Evolutionary conservation across 176 grass and related monocot species (phyloP).

Genomic region (Phragmites australis): DNA sequence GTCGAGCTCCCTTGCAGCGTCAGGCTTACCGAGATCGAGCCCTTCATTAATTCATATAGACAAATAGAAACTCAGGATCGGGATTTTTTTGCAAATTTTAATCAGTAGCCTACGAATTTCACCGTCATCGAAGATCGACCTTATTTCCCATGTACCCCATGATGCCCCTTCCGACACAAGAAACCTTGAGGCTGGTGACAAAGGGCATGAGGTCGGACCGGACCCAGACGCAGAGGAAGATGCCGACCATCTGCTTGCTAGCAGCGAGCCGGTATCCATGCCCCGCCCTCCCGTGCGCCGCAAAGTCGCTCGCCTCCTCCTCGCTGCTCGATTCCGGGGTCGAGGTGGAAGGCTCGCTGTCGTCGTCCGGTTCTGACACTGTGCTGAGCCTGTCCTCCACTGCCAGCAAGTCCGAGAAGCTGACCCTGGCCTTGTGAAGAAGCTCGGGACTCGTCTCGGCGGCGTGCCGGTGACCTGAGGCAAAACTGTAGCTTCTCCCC

Average conservation of each 20-base stretch:
- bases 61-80: background rate
- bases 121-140: slow-evolving; percentile 11
- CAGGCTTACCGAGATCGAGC: slow-evolving; percentile 90
- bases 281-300: background rate
- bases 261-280: slow-evolving; percentile 48
- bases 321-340: slow-evolving; percentile 48
- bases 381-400: slow-evolving; percentile 23
- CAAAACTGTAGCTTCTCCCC: background rate
- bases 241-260: slow-evolving; percentile 91
- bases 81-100: background rate
- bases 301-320: slow-evolving; percentile 25
- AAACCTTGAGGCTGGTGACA: slow-evolving; percentile 54
- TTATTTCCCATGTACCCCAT: slow-evolving; percentile 99
- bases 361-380: slow-evolving; percentile 1
- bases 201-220: slow-evolving; percentile 45
- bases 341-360: background rate
- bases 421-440: slow-evolving; percentile 5
- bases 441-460: background rate
- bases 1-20: slow-evolving; percentile 47
- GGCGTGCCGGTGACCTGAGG: background rate
- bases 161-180: slow-evolving; percentile 72
- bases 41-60: slow-evolving; percentile 29
- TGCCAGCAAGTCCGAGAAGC: slow-evolving; percentile 50
- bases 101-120: background rate
- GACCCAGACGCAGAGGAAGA: slow-evolving; percentile 92